Base-by-base conservation (phyloP, 2,329 filamentous ascomycete species). In the Diaporthe citrichinensis region DNA sequence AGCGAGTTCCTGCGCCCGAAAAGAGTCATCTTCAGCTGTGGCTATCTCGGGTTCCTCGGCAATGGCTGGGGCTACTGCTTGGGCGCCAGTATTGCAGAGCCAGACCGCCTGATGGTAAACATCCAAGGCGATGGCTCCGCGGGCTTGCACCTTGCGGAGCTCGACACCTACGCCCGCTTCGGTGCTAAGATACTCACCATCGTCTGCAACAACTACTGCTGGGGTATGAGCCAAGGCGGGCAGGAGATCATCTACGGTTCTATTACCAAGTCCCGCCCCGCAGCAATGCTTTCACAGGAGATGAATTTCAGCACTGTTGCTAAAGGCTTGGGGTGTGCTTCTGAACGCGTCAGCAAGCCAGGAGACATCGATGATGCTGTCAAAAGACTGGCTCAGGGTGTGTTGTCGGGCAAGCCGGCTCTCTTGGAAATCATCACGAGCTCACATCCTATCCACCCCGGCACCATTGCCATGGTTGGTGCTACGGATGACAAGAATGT, bases 1-100 rank as follows among this genome's bases (percentile, higher is more conserved):
- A 81, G 81, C 9, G 82, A 81, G 71, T 59, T 75, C 55, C 78
- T 81, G 14, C 65, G 79, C 46, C 78, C 81, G 3, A 78, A 80
- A 23, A 78, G 80, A 7, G 77, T 78, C 3, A 78, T 85, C 12
- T 80, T 79, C 14, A 69, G 79, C 8, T 82, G 82, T 0, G 82
- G 84, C 68, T 84, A 87, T 67, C 81, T 88, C 1, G 86, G 86
- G 2, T 87, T 87, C 79, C 80, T 87, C 1, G 86, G 86, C 1
- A 87, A 85, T 74, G 86, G 86, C 5, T 88, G 84, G 80, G 86
- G 86, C 5, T 87, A 87, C 77, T 79, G 82, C 1, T 79, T 88
- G 2, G 86, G 86, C 0, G 84, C 84, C 14, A 85, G 85, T 0
- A 78, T 87, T 4, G 86, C 86, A 0, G 83, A 81, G n/a, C 84